Evolutionary conservation across 164 flowering plant genomes (phyloP).

Genomic region (Vitis vinifera): ASM3070453v1 NC_081810.1:2585501-2586000

Average conservation of each 20-base stretch:
- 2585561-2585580: too few relatives aligned
- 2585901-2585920: not conserved
- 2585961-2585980: not conserved
- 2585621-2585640: too few relatives aligned
- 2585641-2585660: too few relatives aligned
- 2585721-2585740: constrained; percentile 96
- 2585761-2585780: constrained; percentile 97
- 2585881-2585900: too few relatives aligned
- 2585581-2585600: too few relatives aligned
- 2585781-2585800: constrained; percentile 98
- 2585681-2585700: constrained; percentile 86
- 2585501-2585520: too few relatives aligned
- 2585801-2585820: constrained; percentile 89
- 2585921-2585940: not conserved
- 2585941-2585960: not conserved
- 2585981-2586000: too few relatives aligned
- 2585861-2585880: not conserved
- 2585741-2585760: constrained; percentile 93
- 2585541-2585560: too few relatives aligned
- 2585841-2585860: constrained; percentile 42
- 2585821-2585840: constrained; percentile 54
- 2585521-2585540: too few relatives aligned
- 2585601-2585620: too few relatives aligned
- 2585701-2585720: constrained; percentile 99
- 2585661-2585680: constrained; percentile 77